Conservation (phyloP, 441 rosid species). For the Jatropha multifida region DNA sequence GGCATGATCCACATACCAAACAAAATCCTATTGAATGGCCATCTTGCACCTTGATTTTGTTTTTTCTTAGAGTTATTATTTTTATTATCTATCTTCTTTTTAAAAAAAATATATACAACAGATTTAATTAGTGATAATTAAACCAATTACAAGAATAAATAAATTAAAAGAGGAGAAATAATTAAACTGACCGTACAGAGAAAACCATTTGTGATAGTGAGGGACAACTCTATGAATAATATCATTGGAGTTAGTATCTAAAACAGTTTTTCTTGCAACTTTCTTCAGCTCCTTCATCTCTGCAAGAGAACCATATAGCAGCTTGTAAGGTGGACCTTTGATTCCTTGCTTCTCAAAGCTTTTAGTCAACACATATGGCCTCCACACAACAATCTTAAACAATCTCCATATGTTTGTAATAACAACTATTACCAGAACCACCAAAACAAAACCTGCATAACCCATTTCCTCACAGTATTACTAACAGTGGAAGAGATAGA, state of each 20-base stretch:
- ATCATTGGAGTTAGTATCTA: constrained; percentile 30
- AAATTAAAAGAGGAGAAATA: not conserved
- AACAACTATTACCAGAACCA: constrained; percentile 7
- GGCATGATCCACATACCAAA: no score
- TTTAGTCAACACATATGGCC: constrained; percentile 34
- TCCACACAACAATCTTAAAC: constrained; percentile 24
- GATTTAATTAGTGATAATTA: not conserved
- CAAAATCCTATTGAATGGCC: no score
- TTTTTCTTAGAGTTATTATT: no score
- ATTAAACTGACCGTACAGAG: constrained; percentile 25
- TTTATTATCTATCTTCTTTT: no score
- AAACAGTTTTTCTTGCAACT: constrained; percentile 1
- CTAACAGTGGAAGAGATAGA: not conserved
- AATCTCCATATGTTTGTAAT: constrained; percentile 14
- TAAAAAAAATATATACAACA: no score
- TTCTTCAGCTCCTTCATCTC: constrained; percentile 25
- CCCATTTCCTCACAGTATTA: constrained; percentile 11
- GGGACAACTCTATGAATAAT: constrained; percentile 25
- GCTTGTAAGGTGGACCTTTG: constrained; percentile 29
- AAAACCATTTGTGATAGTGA: constrained; percentile 28
- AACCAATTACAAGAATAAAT: not conserved
- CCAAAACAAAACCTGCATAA: constrained; percentile 2
- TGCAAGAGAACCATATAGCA: constrained; percentile 28
- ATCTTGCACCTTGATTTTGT: no score
- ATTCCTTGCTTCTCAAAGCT: constrained; percentile 36